Conservation (phyloP, 306 rosid species). For the Boehmeria nivea region DNA sequence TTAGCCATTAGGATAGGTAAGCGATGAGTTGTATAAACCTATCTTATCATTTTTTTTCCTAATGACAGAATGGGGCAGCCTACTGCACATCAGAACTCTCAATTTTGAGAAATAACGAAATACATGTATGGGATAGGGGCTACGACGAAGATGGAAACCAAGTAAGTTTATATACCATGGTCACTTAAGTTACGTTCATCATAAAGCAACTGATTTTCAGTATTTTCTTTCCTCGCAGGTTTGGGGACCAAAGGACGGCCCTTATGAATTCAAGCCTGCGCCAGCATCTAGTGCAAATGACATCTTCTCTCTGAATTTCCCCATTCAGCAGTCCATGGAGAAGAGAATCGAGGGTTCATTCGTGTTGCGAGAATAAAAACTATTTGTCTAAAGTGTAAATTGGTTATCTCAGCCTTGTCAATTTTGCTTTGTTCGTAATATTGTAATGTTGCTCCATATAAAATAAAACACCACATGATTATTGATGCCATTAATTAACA, state of each 20-base stretch:
- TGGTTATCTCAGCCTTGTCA: conserved; percentile 8
- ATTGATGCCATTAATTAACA: background rate
- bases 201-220: background rate
- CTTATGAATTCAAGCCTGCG: conserved; percentile 78
- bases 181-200: background rate
- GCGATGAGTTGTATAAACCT: background rate
- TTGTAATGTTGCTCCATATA: background rate
- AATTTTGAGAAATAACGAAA: conserved; percentile 81
- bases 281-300: conserved; percentile 60
- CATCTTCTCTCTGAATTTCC: conserved; percentile 52
- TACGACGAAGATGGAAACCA: conserved; percentile 79
- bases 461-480: background rate
- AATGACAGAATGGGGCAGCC: conserved; percentile 76
- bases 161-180: conserved; percentile 34
- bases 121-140: conserved; percentile 94
- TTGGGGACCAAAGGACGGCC: conserved; percentile 92
- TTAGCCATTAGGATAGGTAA: background rate
- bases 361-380: conserved; percentile 57
- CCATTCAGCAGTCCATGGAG: conserved; percentile 52
- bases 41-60: conserved; percentile 3
- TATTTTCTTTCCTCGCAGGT: conserved; percentile 56
- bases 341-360: conserved; percentile 91
- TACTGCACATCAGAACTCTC: conserved; percentile 79
- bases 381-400: conserved; percentile 28
- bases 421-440: conserved; percentile 3